Evolutionary conservation across 2,329 filamentous ascomycete species (phyloP), one percentile per base, ranked within the genome.

Genomic region (Penicillium sp.): DNA sequence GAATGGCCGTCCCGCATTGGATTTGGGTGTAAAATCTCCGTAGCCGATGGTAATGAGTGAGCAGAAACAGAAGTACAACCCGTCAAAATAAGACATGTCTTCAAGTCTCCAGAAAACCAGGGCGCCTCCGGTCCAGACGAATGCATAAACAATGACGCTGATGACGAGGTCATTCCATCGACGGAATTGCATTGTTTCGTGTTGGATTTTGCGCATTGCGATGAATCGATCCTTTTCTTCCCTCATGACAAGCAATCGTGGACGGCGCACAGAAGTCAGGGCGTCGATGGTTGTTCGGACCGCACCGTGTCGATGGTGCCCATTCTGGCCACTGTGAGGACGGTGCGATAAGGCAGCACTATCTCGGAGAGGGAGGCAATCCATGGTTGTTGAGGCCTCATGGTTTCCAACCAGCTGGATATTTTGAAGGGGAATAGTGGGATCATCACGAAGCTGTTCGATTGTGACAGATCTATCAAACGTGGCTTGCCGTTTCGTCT

Each of bases 1-100:
- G 65, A 95, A 95, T 0, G 87, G 82, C 46, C 87, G 84, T 1
- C 87, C 88, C 0, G 83, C 78, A 54, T 90, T 90, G 2, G 84
- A 87, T n/a, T 82, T 74, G 0, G 89, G 89, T 1, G 83, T 82
- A 4, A 85, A 67, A 55, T 95, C 89, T 3, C 90, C 90, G 58
- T 95, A 95, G 1, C 90, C 90, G 34, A 95, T 87, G 0, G 90
- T 95, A 2, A 90, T 76, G 25, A 95, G 78, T 3, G 84, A 85
- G 32, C 89, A 82, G 66, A 93, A 96, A 56, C 84, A 83, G 63
- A 95, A 94, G 68, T 95, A 95, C 38, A 96, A 76, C 0, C 83
- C 80, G 48, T 90, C 75, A 57, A 91, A 95, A 62, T 95, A 96
- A 0, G 74, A 71, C 2, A 76, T 58, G 7, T 69, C 61, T 55